These are phyloP conservation scores for Candida dubliniensis DNA, from an alignment of 1,139 yeast genomes.

Conservation along the genomic window DNA sequence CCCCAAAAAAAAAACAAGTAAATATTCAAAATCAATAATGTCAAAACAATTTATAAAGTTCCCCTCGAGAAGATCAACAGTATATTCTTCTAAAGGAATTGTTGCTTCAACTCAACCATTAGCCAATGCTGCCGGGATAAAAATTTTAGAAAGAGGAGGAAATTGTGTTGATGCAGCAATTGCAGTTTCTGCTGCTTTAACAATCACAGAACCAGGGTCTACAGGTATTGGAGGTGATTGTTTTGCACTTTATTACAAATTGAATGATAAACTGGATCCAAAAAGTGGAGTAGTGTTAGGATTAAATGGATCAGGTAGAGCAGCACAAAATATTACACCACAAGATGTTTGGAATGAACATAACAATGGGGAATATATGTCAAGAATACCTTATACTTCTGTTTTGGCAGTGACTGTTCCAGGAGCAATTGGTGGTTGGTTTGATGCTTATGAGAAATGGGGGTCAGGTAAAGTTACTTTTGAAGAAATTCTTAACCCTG, in stretches of 20 bases:
- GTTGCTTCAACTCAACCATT: constrained; percentile 76
- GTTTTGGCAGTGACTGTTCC: constrained; percentile 70
- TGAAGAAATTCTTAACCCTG: constrained; percentile 64
- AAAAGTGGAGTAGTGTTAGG: constrained; percentile 50
- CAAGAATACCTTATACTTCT: constrained; percentile 47
- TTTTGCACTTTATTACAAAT: constrained; percentile 63
- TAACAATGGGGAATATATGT: constrained; percentile 38
- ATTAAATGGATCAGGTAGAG: constrained; percentile 75
- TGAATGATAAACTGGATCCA: constrained; percentile 30
- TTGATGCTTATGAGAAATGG: constrained; percentile 66
- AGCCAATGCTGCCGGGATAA: constrained; percentile 74
- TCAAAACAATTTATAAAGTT: constrained; percentile 28
- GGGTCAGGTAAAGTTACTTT: constrained; percentile 69
- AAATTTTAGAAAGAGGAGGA: constrained; percentile 68
- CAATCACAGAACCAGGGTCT: constrained; percentile 72
- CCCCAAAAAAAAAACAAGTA: no score
- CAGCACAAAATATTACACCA: constrained; percentile 54
- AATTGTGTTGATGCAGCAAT: constrained; percentile 82
- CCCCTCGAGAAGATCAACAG: constrained; percentile 71
- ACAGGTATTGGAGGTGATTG: constrained; percentile 88
- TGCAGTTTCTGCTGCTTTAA: constrained; percentile 74
- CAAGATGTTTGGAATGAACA: constrained; percentile 49
- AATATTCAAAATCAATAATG: constrained; percentile 7
- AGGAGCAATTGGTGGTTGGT: constrained; percentile 79
- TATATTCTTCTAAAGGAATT: constrained; percentile 72